Evolutionary conservation across 768 basidiomycete genomes (phyloP).

Genomic region (Hemileccinum impolitum): DNA sequence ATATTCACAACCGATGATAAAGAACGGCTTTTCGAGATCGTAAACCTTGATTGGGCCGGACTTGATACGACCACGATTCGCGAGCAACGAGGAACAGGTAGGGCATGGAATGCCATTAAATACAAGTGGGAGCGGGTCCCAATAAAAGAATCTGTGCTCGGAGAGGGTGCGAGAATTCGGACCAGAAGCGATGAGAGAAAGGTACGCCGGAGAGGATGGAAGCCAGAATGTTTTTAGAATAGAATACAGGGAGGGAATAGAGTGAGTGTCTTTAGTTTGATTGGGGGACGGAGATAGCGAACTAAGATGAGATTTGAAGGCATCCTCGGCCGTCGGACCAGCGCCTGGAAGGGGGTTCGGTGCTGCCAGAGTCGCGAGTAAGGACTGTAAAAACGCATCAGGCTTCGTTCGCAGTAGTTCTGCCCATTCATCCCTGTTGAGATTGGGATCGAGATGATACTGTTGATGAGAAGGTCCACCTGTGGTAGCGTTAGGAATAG

Average conservation of each 20-base stretch:
- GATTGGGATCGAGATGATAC: slow-evolving; percentile 47
- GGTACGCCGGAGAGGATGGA: slow-evolving; percentile 73
- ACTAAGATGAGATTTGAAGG: slow-evolving; percentile 72
- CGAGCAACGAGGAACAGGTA: slow-evolving; percentile 53
- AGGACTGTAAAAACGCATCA: slow-evolving; percentile 51
- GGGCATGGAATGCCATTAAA: slow-evolving; percentile 82
- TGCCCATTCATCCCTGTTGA: slow-evolving; percentile 63
- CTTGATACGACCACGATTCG: slow-evolving; percentile 68
- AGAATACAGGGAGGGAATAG: slow-evolving; percentile 70
- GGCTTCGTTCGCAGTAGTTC: slow-evolving; percentile 55
- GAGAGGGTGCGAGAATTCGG: slow-evolving; percentile 66
- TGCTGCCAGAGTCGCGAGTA: slow-evolving; percentile 56
- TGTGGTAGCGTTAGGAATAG: slow-evolving; percentile 29
- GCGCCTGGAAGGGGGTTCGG: slow-evolving; percentile 60
- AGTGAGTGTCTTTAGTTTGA: slow-evolving; percentile 41
- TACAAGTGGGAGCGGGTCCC: slow-evolving; percentile 80
- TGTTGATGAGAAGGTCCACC: slow-evolving; percentile 22
- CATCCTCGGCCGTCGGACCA: slow-evolving; percentile 68
- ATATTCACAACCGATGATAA: slow-evolving; percentile 83
- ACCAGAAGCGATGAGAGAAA: slow-evolving; percentile 69
- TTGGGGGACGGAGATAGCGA: slow-evolving; percentile 53
- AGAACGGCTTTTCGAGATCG: slow-evolving; percentile 77
- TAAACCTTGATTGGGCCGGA: slow-evolving; percentile 76
- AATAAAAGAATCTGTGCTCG: slow-evolving; percentile 79
- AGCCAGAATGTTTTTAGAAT: slow-evolving; percentile 84